phyloP scores from a whole-genome alignment of 2,329 filamentous ascomycete genomes.

The Blastomyces parvus region DNA sequence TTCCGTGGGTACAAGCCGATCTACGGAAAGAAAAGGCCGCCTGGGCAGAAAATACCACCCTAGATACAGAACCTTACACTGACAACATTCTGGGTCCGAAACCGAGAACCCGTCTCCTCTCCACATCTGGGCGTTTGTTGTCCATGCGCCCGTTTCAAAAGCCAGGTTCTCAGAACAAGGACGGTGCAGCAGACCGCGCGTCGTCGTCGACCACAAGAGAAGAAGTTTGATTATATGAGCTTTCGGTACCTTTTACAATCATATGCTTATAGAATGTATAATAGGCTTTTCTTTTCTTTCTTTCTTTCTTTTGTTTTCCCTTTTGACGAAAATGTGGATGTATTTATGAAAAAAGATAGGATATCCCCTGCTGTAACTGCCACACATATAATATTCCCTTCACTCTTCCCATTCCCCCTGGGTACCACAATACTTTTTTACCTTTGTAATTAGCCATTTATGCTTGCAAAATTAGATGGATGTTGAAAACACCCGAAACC shows the following conservation, averaged over 20 bases:
- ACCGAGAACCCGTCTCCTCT: constrained; percentile 31
- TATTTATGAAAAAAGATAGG: too few species aligned
- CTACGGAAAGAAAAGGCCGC: constrained; percentile 37
- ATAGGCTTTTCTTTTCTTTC: too few species aligned
- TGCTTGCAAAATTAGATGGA: background rate
- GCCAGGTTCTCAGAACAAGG: constrained; percentile 2
- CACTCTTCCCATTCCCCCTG: background rate
- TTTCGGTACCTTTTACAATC: background rate
- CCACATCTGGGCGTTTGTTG: constrained; percentile 17
- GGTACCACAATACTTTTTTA: background rate
- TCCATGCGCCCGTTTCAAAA: constrained; percentile 16
- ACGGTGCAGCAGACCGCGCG: background rate
- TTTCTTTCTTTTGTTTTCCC: too few species aligned
- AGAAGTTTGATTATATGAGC: constrained; percentile 3
- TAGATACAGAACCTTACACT: constrained; percentile 29
- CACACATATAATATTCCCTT: background rate
- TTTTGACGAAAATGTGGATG: too few species aligned
- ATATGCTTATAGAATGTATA: background rate
- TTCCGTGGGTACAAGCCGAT: constrained; percentile 39
- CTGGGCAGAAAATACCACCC: constrained; percentile 29
- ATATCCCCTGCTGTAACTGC: background rate
- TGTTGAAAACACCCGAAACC: background rate
- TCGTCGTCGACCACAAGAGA: background rate
- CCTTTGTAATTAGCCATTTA: background rate
- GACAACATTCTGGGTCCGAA: constrained; percentile 31